These are phyloP conservation scores for Fusarium citri DNA, from an alignment of 2,329 filamentous ascomycete genomes.

Conservation along the genomic window DNA sequence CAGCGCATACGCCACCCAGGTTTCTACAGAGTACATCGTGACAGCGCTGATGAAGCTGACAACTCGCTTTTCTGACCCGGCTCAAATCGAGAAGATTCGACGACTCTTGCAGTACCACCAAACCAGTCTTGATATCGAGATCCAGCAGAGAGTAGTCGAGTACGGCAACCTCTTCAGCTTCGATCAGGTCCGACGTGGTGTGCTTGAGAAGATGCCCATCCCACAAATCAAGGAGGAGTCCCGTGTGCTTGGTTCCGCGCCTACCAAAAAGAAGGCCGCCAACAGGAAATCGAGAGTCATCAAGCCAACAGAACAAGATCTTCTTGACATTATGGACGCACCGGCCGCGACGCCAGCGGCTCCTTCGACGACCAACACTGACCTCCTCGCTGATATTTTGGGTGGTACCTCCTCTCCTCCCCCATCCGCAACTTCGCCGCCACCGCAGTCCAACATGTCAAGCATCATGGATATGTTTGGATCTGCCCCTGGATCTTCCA, in stretches of 20 bases:
- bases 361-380: slow-evolving; percentile 76
- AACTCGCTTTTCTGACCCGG: slow-evolving; percentile 82
- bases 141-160: slow-evolving; percentile 95
- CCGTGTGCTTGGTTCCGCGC: slow-evolving; percentile 85
- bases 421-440: slow-evolving; percentile 55
- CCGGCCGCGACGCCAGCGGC: slow-evolving; percentile 65
- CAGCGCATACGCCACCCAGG: slow-evolving; percentile 92
- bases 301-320: slow-evolving; percentile 90
- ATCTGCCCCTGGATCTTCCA: slow-evolving; percentile 55
- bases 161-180: slow-evolving; percentile 95
- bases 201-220: slow-evolving; percentile 97
- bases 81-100: slow-evolving; percentile 88
- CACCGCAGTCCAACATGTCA: slow-evolving; percentile 67
- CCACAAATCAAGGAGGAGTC: slow-evolving; percentile 98
- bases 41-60: slow-evolving; percentile 96
- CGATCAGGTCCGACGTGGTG: slow-evolving; percentile 87
- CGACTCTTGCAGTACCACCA: slow-evolving; percentile 81
- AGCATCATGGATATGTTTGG: slow-evolving; percentile 94
- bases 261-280: slow-evolving; percentile 74
- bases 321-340: slow-evolving; percentile 92
- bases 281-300: slow-evolving; percentile 81
- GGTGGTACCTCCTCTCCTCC: slow-evolving; percentile 72
- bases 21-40: slow-evolving; percentile 94
- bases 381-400: slow-evolving; percentile 91
- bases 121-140: slow-evolving; percentile 91